Evolutionary conservation across 2,329 filamentous ascomycete genomes (phyloP).

Genomic region (Ascochyta clinopodiicola): DNA sequence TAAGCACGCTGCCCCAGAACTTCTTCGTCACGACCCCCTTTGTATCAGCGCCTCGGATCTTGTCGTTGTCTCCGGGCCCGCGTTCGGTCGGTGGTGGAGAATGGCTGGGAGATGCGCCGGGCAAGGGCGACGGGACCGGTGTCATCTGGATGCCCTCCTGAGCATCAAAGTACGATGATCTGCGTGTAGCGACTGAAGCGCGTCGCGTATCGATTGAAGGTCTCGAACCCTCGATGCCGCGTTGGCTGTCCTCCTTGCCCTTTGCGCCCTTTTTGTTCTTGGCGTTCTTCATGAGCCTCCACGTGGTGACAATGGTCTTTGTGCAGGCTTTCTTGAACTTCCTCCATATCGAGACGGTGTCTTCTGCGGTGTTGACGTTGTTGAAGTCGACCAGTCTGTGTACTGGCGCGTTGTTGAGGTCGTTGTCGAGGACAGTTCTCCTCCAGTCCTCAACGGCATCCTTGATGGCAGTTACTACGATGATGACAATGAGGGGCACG

Average conservation of each 20-base stretch:
- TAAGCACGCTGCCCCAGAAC: slow-evolving; percentile 73
- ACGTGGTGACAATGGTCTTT: slow-evolving; percentile 64
- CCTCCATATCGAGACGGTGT: slow-evolving; percentile 85
- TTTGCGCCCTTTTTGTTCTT: slow-evolving; percentile 47
- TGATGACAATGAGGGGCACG: slow-evolving; percentile 91
- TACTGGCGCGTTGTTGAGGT: slow-evolving; percentile 94
- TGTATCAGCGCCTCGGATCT: slow-evolving; percentile 33
- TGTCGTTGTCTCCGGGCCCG: slow-evolving; percentile 35
- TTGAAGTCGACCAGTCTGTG: slow-evolving; percentile 87
- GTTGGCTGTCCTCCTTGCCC: slow-evolving; percentile 54
- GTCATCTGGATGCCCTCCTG: slow-evolving; percentile 87
- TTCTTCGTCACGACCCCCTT: slow-evolving; percentile 50
- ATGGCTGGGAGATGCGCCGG: slow-evolving; percentile 51
- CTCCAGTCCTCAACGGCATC: slow-evolving; percentile 96
- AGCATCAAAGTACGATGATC: slow-evolving; percentile 60
- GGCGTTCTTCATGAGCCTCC: slow-evolving; percentile 53
- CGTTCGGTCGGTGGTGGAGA: slow-evolving; percentile 37
- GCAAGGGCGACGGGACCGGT: slow-evolving; percentile 82
- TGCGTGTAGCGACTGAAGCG: slow-evolving; percentile 62
- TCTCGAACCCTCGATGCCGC: slow-evolving; percentile 62
- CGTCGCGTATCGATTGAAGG: slow-evolving; percentile 71
- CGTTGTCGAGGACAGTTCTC: slow-evolving; percentile 86
- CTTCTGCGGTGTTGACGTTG: slow-evolving; percentile 91
- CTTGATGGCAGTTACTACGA: slow-evolving; percentile 87
- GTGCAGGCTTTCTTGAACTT: slow-evolving; percentile 88